Conservation (phyloP, 208 protist species). For the Strigomonas oncopelti region DNA sequence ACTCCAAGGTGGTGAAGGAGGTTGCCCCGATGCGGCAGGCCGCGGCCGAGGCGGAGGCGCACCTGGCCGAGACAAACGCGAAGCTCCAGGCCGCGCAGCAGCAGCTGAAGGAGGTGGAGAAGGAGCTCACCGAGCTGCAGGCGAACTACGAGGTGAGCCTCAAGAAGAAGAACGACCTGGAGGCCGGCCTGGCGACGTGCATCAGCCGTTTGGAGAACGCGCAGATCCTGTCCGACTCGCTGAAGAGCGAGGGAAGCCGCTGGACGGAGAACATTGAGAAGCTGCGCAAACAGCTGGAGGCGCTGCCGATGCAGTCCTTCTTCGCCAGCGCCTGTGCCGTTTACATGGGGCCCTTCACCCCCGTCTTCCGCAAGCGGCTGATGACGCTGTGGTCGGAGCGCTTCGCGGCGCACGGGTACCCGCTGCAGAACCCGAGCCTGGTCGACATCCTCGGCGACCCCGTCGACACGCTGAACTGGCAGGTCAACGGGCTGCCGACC, state of each 20-base stretch:
- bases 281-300: constrained; percentile 61
- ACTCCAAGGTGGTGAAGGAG: constrained; percentile 93
- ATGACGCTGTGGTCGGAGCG: constrained; percentile 72
- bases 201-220: constrained; percentile 91
- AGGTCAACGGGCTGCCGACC: constrained; percentile 94
- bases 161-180: constrained; percentile 86
- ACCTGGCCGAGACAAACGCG: constrained; percentile 84
- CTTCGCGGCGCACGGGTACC: constrained; percentile 47
- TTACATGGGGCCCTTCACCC: constrained; percentile 95
- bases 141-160: constrained; percentile 84
- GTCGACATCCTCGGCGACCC: constrained; percentile 88
- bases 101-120: constrained; percentile 87
- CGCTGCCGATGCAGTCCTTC: constrained; percentile 92
- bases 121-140: constrained; percentile 87
- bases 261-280: constrained; percentile 91
- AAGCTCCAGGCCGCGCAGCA: constrained; percentile 88
- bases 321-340: constrained; percentile 92
- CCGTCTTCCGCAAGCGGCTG: constrained; percentile 86
- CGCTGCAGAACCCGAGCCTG: constrained; percentile 42
- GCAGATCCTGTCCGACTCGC: constrained; percentile 90
- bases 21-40: constrained; percentile 93
- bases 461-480: constrained; percentile 95
- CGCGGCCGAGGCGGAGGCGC: constrained; percentile 84
- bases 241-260: constrained; percentile 92
- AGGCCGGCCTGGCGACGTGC: constrained; percentile 83